Conservation (phyloP, 2,329 filamentous ascomycete species). For the Pseudogymnoascus sp. region DNA sequence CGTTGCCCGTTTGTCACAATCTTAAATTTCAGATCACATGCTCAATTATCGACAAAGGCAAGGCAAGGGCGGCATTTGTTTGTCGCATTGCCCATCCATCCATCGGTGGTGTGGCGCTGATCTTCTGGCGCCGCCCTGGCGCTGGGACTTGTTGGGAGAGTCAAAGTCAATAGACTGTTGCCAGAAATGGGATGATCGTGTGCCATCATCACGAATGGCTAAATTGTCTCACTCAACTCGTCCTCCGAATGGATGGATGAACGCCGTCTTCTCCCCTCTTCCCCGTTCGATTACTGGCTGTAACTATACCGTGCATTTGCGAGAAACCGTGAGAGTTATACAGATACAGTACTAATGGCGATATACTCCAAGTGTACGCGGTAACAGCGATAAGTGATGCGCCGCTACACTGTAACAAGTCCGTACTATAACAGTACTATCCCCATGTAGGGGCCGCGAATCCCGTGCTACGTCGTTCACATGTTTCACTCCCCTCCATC, state of each 20-base stretch:
- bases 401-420: too few relatives aligned
- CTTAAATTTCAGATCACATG: slow-evolving; percentile 3
- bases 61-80: not conserved
- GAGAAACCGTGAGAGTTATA: not conserved
- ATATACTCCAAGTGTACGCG: not conserved
- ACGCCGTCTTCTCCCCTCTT: not conserved
- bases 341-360: too few relatives aligned
- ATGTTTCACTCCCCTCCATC: not conserved
- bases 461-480: not conserved
- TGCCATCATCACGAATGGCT: slow-evolving; percentile 5
- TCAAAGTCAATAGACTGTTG: not conserved
- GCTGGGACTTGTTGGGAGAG: not conserved
- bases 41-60: not conserved
- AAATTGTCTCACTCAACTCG: not conserved
- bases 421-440: not conserved
- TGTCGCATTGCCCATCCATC: too few relatives aligned
- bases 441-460: not conserved
- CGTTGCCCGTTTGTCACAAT: slow-evolving; percentile 5
- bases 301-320: not conserved
- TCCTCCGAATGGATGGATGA: too few relatives aligned
- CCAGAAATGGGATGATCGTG: not conserved
- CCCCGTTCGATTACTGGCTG: not conserved
- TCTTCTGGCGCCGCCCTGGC: not conserved
- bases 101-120: not conserved
- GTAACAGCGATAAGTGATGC: not conserved